Evolutionary conservation across 2,329 filamentous ascomycete genomes (phyloP), one percentile per base, ranked within the genome.

Genomic region (Helotiales sp.): DNA sequence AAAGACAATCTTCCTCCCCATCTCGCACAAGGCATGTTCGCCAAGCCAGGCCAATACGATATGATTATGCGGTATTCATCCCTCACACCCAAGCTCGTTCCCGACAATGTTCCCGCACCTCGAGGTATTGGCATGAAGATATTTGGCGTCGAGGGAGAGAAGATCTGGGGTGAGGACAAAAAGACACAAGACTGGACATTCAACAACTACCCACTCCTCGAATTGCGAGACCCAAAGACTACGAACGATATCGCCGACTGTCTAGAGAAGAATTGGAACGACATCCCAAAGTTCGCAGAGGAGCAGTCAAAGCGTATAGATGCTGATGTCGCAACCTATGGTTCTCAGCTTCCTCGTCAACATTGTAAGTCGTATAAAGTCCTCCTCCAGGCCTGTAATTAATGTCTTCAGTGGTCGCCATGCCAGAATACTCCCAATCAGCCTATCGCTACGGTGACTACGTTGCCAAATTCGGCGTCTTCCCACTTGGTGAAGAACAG

Each of bases 11-110:
- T 60, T 7, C 60, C 57, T 4, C 47, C 55, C 2, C 52, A 62
- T 34, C 55, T 62, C n/a, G 60, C 60, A 22, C 60, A 62, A 56
- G 60, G 60, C 48, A 60, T 62, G 57, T 62, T 62, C 33, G 54
- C 60, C 25, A 62, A 62, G 36, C 46, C 57, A 0, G 60, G 60
- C 30, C 42, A 60, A 36, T 62, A 58, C 49, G 57, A 60, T 31
- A 46, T 56, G 36, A 62, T 60, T 10, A 60, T 62, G 52, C 57
- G 60, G 5, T 62, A 62, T 49, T 62, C 60, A 12, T 60, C 57
- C 2, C 57, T 60, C 27, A 60, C 60, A 8, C 60, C 60, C 17
- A 62, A 62, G 27, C 57, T 62, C 31, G 53, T 62, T 2, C 54
- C 60, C 8, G 60, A 62, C 46, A 62, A 62, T 29, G 31, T 58